These are phyloP conservation scores for Globisporangium acanthophoron DNA, from an alignment of 352 stramenopile genomes.

Conservation along the genomic window DNA sequence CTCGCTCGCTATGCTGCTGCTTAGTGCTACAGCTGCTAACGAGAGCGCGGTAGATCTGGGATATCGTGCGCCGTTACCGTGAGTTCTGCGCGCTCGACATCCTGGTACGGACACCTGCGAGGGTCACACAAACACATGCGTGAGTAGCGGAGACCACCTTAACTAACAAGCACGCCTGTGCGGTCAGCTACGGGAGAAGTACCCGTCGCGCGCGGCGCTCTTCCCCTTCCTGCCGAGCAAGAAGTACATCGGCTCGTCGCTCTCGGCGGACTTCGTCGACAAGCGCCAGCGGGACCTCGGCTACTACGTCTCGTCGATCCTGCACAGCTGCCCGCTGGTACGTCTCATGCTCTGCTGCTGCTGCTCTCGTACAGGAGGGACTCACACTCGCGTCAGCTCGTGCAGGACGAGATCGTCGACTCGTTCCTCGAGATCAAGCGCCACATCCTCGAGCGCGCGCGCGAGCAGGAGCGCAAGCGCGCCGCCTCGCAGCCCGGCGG, in stretches of 20 bases:
- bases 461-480: slow-evolving; percentile 42
- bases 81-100: slow-evolving; percentile 87
- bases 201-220: slow-evolving; percentile 60
- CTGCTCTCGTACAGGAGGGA: too few species aligned
- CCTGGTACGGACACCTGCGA: slow-evolving; percentile 31
- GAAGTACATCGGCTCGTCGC: slow-evolving; percentile 83
- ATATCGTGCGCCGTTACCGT: slow-evolving; percentile 75
- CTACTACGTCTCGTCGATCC: slow-evolving; percentile 82
- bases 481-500: neutral
- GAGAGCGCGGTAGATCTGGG: slow-evolving; percentile 49
- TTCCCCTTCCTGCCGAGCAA: slow-evolving; percentile 83
- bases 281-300: slow-evolving; percentile 83
- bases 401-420: slow-evolving; percentile 85
- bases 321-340: slow-evolving; percentile 74
- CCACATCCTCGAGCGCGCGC: slow-evolving; percentile 64
- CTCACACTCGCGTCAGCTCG: slow-evolving; percentile 31
- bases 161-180: neutral
- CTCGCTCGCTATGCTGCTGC: neutral
- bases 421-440: slow-evolving; percentile 87
- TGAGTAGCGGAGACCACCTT: neutral
- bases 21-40: neutral
- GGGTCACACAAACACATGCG: neutral
- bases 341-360: neutral
- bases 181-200: slow-evolving; percentile 77
- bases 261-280: slow-evolving; percentile 83